Base-by-base conservation (phyloP, 2,329 filamentous ascomycete species). In the Xylariaceae sp. region DNA sequence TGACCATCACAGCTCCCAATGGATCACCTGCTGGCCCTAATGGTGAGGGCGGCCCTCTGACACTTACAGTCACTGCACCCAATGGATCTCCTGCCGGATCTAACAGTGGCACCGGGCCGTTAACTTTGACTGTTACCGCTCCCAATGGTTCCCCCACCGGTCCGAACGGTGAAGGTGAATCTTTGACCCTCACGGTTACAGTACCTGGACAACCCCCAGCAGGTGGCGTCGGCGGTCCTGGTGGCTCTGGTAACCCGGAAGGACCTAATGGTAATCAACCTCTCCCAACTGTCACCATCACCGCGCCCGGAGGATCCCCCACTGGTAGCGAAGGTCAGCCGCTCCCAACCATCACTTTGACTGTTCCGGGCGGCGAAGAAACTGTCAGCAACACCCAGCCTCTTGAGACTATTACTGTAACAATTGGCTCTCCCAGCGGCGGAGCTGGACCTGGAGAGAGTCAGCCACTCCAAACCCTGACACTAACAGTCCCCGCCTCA, bases 331-430 rank as follows among this genome's bases (percentile, higher is more conserved):
- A 44, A 6, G 43, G 36, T 9, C 27, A 16, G 13, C 16, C 36
- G 35, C 44, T 11, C 41, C 43, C 29, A n/a, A 47, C 46, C 7
- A 34, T 49, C 14, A 49, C 46, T 6, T 4, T 49, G 4, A 49
- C 46, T 26, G 38, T 14, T 31, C 31, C 30, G 3, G 39, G 36
- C 5, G 39, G 31, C 5, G 36, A 37, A 21, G 34, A 24, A 35
- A 35, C 40, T 13, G 14, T 36, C 2, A 19, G 36, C 19, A 29
- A 32, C 11, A 44, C 23, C 35, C 38, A 44, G 12, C 38, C 40
- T 3, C 43, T 29, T 17, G 31, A 46, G 38, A 48, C 46, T 14
- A 21, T 48, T n/a, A 46, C 46, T 34, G 27, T 41, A 21, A 46
- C 40, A 8, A 33, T 39, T 24, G 21, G 21, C 3, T 43, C 46